Evolutionary conservation across 306 rosid species (phyloP), one percentile per base, ranked within the genome.

Genomic region (Cyamopsis tetragonoloba): DNA sequence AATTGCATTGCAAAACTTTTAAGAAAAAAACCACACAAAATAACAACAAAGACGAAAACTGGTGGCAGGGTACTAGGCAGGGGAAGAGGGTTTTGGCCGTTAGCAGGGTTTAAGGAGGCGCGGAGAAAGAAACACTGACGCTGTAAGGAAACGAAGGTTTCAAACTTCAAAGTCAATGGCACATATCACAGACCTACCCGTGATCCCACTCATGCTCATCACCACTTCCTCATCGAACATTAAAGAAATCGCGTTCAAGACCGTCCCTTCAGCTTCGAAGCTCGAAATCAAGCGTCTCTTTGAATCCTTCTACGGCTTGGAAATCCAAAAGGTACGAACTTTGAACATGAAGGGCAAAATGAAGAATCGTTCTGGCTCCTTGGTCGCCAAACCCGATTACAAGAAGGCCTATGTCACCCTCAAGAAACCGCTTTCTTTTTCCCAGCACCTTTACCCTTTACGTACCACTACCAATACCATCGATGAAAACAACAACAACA

Each of bases 361-460:
- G 75, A 93, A 84, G 83, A 79, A 87, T 74, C 81, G 76, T 13
- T 82, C 85, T 5, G 95, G 89, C 2, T 42, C 73, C 1, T 54
- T 86, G 57, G 20, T 86, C 19, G 87, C 93, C 1, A 85, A 82
- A 26, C 98, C 98, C 0, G 86, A 88, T 53, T 93, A 89, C 80
- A 93, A 93, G 71, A 93, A 93, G 79, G 97, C 95, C 44, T 93
- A 93, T 46, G 82, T 89, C 17, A 89, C 96, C 22, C 91, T 89
- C 39, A 76, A 55, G 68, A 78, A 34, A 4, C 88, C 97, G 1
- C 78, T 86, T 51, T 81, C 97, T 1, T 41, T 81, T 66, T 69
- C 89, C 3, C 79, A 73, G 7, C 80, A 67, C 61, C 61, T 88
- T 23, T 83, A 39, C 24, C 96, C 87, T 0, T 74, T 82, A 39